Evolutionary conservation across 2,329 filamentous ascomycete species (phyloP).

Genomic region (Lachnellula arida): DNA sequence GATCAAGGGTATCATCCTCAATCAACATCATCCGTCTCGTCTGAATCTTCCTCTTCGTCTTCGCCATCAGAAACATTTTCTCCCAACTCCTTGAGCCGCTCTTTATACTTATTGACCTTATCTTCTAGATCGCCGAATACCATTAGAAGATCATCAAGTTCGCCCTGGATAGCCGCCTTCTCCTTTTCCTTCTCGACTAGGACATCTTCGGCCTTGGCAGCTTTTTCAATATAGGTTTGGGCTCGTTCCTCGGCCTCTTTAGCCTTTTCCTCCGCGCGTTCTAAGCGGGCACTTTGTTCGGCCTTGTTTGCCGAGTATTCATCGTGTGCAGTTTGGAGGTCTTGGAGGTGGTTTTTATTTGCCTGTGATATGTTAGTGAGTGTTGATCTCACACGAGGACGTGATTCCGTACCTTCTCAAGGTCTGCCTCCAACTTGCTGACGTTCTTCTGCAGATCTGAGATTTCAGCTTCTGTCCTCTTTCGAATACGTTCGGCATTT

Average conservation of each 20-base stretch:
- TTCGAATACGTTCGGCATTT: slow-evolving; percentile 45
- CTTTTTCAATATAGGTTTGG: slow-evolving; percentile 34
- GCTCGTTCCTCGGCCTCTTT: slow-evolving; percentile 31
- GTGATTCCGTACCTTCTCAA: slow-evolving; percentile 48
- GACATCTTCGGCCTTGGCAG: slow-evolving; percentile 21
- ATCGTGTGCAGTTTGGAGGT: slow-evolving; percentile 52
- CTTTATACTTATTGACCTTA: slow-evolving; percentile 69
- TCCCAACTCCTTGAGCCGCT: slow-evolving; percentile 51
- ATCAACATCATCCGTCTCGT: slow-evolving; percentile 6
- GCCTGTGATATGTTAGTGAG: slow-evolving; percentile 39
- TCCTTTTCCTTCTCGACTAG: slow-evolving; percentile 53
- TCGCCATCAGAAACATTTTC: slow-evolving; percentile 74
- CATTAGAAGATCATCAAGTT: slow-evolving; percentile 76
- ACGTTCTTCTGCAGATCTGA: slow-evolving; percentile 59
- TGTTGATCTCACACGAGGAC: not conserved
- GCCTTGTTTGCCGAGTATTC: slow-evolving; percentile 41
- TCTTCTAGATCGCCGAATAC: slow-evolving; percentile 78
- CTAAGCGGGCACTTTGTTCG: slow-evolving; percentile 22
- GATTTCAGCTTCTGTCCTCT: slow-evolving; percentile 54
- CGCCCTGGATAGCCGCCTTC: slow-evolving; percentile 59
- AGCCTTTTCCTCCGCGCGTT: slow-evolving; percentile 41
- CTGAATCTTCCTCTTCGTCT: slow-evolving; percentile 38
- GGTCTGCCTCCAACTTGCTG: slow-evolving; percentile 55
- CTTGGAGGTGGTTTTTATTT: slow-evolving; percentile 55
- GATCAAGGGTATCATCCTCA: slow-evolving; percentile 2